Evolutionary conservation across 805 yeast genomes (phyloP).

Genomic region (Dipodascus geniculatus): DNA sequence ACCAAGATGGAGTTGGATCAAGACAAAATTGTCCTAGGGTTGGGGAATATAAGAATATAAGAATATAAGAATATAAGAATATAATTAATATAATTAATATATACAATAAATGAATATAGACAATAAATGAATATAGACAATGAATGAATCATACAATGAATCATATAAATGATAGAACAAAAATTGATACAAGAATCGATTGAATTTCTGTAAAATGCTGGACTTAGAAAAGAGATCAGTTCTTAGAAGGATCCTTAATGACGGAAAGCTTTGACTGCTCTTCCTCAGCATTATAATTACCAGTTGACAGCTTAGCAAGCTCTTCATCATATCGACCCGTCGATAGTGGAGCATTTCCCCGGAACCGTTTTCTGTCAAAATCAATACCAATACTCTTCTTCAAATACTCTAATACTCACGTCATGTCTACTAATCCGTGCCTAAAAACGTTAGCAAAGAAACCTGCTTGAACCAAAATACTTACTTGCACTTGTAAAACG

Average conservation of each 20-base stretch:
- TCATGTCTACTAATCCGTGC: constrained; percentile 82
- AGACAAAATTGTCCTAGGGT: no score
- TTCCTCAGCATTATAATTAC: constrained; percentile 70
- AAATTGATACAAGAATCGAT: no score
- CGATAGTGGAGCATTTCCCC: constrained; percentile 88
- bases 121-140: no score
- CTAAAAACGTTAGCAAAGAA: constrained; percentile 6
- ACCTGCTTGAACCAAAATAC: constrained; percentile 5
- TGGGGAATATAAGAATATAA: no score
- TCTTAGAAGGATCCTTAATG: background rate
- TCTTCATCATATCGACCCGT: constrained; percentile 90
- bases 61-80: no score
- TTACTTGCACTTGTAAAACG: constrained; percentile 75
- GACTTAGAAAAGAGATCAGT: no score
- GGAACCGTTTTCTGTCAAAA: constrained; percentile 52
- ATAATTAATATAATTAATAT: no score
- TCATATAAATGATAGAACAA: no score
- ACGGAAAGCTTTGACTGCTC: constrained; percentile 59
- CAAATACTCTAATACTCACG: constrained; percentile 8
- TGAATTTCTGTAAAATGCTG: no score
- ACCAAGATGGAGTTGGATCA: no score
- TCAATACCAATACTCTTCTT: background rate
- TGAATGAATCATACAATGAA: no score
- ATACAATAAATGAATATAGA: no score
- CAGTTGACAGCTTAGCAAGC: constrained; percentile 63